These are phyloP conservation scores for Lactarius psammicola DNA, from an alignment of 768 basidiomycete species.

Conservation along the genomic window DNA sequence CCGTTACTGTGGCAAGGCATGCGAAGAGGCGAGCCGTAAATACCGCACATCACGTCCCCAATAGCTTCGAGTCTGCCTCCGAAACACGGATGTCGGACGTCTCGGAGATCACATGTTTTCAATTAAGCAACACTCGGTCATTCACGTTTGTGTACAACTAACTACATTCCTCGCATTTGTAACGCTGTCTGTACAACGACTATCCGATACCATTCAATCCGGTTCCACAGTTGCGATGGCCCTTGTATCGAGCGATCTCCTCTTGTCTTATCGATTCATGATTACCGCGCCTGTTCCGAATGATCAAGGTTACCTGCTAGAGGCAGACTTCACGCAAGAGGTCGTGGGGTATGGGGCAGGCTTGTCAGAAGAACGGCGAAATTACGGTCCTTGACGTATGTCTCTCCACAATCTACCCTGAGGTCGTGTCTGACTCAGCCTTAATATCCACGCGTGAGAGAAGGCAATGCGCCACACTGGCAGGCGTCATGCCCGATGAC, in stretches of 20 bases:
- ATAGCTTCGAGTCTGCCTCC: background rate
- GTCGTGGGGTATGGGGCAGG: background rate
- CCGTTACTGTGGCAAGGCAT: slow-evolving; percentile 9
- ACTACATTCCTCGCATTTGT: background rate
- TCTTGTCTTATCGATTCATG: background rate
- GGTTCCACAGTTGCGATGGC: background rate
- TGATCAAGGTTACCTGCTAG: background rate
- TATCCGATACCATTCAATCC: background rate
- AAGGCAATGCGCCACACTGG: background rate
- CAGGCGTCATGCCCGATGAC: background rate
- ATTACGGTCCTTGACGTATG: background rate
- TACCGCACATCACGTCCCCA: background rate
- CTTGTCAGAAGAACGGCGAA: background rate
- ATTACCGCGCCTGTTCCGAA: background rate
- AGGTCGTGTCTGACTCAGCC: background rate
- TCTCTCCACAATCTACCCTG: too few species aligned
- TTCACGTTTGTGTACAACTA: background rate
- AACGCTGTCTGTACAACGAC: background rate
- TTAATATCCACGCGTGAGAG: background rate
- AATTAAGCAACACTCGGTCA: background rate
- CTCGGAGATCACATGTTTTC: background rate
- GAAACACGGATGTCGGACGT: background rate
- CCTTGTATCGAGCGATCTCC: background rate
- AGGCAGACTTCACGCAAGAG: background rate
- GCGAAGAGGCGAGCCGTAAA: background rate